These are phyloP conservation scores for Drechslerella stenobrocha DNA, from an alignment of 2,329 filamentous ascomycete genomes.

Conservation along the genomic window DNA sequence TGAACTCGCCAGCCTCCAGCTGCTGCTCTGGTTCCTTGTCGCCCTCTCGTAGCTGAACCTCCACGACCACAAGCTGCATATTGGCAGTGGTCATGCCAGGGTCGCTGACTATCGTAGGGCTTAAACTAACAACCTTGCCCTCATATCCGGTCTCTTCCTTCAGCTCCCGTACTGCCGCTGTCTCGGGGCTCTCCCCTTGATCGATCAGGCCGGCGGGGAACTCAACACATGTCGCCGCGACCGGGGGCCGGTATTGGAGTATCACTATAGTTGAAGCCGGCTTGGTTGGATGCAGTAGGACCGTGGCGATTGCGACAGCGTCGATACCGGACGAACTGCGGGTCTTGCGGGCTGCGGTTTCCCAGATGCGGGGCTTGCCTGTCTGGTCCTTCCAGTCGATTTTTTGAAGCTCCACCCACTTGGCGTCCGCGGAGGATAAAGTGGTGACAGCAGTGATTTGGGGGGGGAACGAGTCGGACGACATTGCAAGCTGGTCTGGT, in stretches of 20 bases:
- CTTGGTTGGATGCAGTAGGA: constrained; percentile 59
- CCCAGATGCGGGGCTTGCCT: constrained; percentile 59
- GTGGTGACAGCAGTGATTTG: constrained; percentile 59
- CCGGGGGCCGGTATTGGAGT: constrained; percentile 65
- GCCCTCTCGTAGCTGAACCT: constrained; percentile 59
- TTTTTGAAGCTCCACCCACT: constrained; percentile 64
- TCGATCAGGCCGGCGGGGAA: constrained; percentile 66
- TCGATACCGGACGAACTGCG: constrained; percentile 63
- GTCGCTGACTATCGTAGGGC: constrained; percentile 69
- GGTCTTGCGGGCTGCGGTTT: constrained; percentile 60
- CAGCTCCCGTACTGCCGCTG: constrained; percentile 64
- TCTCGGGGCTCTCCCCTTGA: constrained; percentile 62
- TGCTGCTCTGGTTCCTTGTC: constrained; percentile 63
- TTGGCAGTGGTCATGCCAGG: constrained; percentile 66
- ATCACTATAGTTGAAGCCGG: constrained; percentile 62
- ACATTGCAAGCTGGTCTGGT: constrained; percentile 53
- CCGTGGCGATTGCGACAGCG: constrained; percentile 64
- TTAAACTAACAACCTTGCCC: constrained; percentile 62
- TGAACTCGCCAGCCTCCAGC: constrained; percentile 66
- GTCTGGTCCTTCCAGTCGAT: constrained; percentile 60
- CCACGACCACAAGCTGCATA: constrained; percentile 66
- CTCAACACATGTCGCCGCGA: constrained; percentile 64
- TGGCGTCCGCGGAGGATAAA: constrained; percentile 61
- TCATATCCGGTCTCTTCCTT: constrained; percentile 68
- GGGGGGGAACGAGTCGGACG: constrained; percentile 58